These are phyloP conservation scores for Bertia moriformis DNA, from an alignment of 2,329 filamentous ascomycete species.

Conservation along the genomic window DNA sequence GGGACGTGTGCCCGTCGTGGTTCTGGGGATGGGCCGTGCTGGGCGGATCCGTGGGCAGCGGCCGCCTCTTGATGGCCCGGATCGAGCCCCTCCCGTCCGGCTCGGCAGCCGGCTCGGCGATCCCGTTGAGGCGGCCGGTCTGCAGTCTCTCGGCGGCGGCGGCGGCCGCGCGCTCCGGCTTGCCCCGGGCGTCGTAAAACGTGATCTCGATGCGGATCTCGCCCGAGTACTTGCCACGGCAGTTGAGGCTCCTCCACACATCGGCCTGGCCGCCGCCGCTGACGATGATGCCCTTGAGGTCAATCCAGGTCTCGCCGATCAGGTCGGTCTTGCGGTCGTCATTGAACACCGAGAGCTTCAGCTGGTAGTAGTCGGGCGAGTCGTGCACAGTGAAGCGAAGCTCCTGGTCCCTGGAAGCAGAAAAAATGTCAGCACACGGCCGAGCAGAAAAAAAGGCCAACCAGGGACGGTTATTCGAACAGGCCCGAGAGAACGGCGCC, in stretches of 20 bases:
- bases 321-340: constrained; percentile 96
- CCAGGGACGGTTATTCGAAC: neutral
- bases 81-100: constrained; percentile 26
- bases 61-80: constrained; percentile 65
- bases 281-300: constrained; percentile 66
- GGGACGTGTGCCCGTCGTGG: constrained; percentile 7
- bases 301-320: constrained; percentile 87
- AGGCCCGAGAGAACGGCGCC: neutral
- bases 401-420: constrained; percentile 71
- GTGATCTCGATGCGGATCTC: constrained; percentile 92
- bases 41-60: constrained; percentile 63
- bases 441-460: neutral
- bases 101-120: constrained; percentile 16
- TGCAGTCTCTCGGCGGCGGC: constrained; percentile 16
- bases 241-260: constrained; percentile 77
- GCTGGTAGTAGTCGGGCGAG: constrained; percentile 85
- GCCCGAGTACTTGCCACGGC: constrained; percentile 86
- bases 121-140: constrained; percentile 13
- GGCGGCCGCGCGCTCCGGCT: constrained; percentile 43
- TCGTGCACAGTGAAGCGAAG: constrained; percentile 92
- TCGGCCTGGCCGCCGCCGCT: constrained; percentile 86
- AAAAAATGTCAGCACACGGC: constrained; percentile 5
- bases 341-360: constrained; percentile 96
- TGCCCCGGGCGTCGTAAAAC: constrained; percentile 80
- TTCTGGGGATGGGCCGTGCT: constrained; percentile 16